Base-by-base conservation (phyloP, 1,284 basidiomycete genomes). In the Pyrrhoderma lamaoense region DNA sequence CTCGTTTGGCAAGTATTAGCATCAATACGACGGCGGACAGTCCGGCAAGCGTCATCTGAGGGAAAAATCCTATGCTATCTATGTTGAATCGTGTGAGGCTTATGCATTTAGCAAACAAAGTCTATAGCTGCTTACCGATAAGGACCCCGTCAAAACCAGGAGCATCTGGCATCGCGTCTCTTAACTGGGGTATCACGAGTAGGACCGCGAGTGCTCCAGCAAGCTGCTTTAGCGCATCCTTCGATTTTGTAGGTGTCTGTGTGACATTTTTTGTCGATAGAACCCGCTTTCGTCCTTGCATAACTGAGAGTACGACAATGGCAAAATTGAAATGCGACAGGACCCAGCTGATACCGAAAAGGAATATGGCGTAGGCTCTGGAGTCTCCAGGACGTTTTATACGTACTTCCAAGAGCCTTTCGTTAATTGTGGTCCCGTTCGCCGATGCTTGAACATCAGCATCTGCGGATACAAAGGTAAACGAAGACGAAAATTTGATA, bases 1-100 rank as follows among this genome's bases (percentile, higher is more conserved):
- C 76, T 22, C 68, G 68, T 37, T 68, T 65, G 16, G 70, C 68
- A 22, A 73, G 58, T n/a, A 72, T 65, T 36, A 73, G 60, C 37
- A 79, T 64, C 3, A 78, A 63, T 14, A 64, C 54, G 31, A 75
- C 62, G 14, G 67, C 65, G 5, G 70, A 72, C 1, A 70, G 60
- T 8, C 70, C 68, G 19, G 67, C 62, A 25, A 76, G 62, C n/a
- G 76, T 63, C 73, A 78, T 77, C 58, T 80, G 77, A 7, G 76
- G 75, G 61, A 80, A 78, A 60, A 71, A 76, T 3, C 76, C 77
- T 42, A 80, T 77, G 49, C 65, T 67, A 59, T 80, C 76, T 77
- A 38, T 16, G 22, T 25, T 0, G 42, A 0, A 40, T 38, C 8
- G 46, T 45, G 19, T 21, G 76, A 74, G 74, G 48, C 77, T 73